phyloP scores from a whole-genome alignment of 345 rosid species.

The Hypericum perforatum region DNA sequence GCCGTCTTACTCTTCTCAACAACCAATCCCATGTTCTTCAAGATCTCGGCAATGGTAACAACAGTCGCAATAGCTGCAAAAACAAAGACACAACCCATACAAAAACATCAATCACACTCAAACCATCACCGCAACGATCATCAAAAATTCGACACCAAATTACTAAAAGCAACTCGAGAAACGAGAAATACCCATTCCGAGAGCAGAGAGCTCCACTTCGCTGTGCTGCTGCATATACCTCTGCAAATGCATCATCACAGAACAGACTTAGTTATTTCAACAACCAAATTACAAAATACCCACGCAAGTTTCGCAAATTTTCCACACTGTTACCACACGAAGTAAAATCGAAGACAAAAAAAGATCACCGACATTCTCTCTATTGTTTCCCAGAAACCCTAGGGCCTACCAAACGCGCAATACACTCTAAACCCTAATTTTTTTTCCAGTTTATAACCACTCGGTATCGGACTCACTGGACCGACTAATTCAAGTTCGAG shows the following conservation, averaged over 20 bases:
- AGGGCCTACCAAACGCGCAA: too few species aligned
- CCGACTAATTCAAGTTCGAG: too few species aligned
- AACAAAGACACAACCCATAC: background rate
- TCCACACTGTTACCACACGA: too few species aligned
- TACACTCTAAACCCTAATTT: too few species aligned
- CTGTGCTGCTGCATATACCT: slow-evolving; percentile 66
- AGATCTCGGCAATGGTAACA: slow-evolving; percentile 68
- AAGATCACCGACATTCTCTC: too few species aligned
- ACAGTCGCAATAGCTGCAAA: slow-evolving; percentile 58
- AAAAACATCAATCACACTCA: background rate
- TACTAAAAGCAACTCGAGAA: background rate
- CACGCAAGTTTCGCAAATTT: too few species aligned
- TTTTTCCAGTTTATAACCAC: too few species aligned
- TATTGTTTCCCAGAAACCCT: too few species aligned
- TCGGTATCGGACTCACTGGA: too few species aligned
- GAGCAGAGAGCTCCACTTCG: slow-evolving; percentile 66
- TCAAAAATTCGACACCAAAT: background rate
- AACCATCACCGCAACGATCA: too few species aligned
- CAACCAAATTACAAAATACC: background rate
- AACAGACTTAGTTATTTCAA: background rate
- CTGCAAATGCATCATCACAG: slow-evolving; percentile 26
- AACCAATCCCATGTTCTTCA: slow-evolving; percentile 66
- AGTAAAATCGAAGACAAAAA: too few species aligned
- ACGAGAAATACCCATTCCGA: slow-evolving; percentile 54
- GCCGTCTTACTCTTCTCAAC: slow-evolving; percentile 47